Evolutionary conservation across 1,284 basidiomycete genomes (phyloP).

Genomic region (Mycosarcoma maydis): DNA sequence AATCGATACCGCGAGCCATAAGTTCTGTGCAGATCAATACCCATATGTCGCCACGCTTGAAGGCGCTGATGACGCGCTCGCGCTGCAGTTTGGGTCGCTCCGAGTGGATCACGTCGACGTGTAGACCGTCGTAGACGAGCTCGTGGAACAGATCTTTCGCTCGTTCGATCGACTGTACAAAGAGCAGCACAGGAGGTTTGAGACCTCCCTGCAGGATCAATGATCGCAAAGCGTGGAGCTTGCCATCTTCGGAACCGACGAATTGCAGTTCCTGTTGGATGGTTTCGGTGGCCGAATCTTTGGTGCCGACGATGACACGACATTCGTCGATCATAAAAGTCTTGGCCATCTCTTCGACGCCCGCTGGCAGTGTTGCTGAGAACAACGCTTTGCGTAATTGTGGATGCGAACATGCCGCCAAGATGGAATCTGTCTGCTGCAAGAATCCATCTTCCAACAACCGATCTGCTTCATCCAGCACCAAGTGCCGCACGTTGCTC

Average conservation of each 20-base stretch:
- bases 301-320: conserved; percentile 68
- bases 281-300: conserved; percentile 80
- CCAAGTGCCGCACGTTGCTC: conserved; percentile 52
- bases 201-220: conserved; percentile 81
- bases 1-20: conserved; percentile 92
- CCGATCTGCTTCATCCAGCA: conserved; percentile 65
- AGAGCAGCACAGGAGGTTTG: conserved; percentile 90
- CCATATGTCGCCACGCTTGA: conserved; percentile 74
- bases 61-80: conserved; percentile 76
- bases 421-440: conserved; percentile 85
- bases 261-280: conserved; percentile 89
- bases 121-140: conserved; percentile 82
- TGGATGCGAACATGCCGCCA: conserved; percentile 80
- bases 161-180: conserved; percentile 90
- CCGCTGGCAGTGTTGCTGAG: conserved; percentile 90
- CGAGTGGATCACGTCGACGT: conserved; percentile 91
- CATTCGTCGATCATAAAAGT: conserved; percentile 73
- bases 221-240: conserved; percentile 80
- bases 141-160: conserved; percentile 90
- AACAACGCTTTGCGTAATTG: conserved; percentile 86
- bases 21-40: conserved; percentile 65
- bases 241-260: conserved; percentile 90
- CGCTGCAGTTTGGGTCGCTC: conserved; percentile 86
- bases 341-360: conserved; percentile 86
- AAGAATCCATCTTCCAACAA: conserved; percentile 88